Evolutionary conservation across 306 rosid species (phyloP), one percentile per base, ranked within the genome.

Genomic region (Quercus suber): DNA sequence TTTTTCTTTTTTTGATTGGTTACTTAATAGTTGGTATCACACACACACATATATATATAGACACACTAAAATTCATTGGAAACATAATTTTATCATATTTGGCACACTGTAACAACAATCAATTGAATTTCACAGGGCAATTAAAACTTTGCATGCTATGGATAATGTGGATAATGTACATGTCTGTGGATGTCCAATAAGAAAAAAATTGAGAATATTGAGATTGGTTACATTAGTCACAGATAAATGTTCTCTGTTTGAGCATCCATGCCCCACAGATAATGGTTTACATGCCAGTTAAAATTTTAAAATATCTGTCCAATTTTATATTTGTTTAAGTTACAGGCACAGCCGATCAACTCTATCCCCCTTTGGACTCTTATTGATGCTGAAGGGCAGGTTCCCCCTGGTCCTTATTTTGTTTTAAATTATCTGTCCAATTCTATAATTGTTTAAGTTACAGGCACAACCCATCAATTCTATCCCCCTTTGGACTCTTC

Each of bases 271-370:
- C 79, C 73, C 43, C 23, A 56, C 55, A 73, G 52, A 64, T 23
- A 75, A 69, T 57, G 75, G 80, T 74, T 59, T 58, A 37, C 30
- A 83, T 76, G 55, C 70, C 74, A 35, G 53, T 79, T 74, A 75
- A 83, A 78, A 70, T 73, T 49, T 55, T 70, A 79, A 17, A 70
- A 68, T 45, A 80, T 49, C 25, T 51, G 61, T 52, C 68, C 74
- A 71, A 76, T 79, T 30, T 64, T 79, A 20, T 64, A 60, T 13
- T 15, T 35, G 64, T 6, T 49, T 37, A 63, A 67, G 71, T 21
- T 73, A 67, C 41, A 4, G 21, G 59, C 69, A 82, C 93, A 86
- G 82, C 91, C 99, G 98, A 37, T 37, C 45, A 37, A 37, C 11
- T 37, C 11, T 37, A 7, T 7, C 45, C 45, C 45, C 45, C 45